These are phyloP conservation scores for Hortiboletus campestris DNA, from an alignment of 768 basidiomycete genomes.

Conservation along the genomic window DNA sequence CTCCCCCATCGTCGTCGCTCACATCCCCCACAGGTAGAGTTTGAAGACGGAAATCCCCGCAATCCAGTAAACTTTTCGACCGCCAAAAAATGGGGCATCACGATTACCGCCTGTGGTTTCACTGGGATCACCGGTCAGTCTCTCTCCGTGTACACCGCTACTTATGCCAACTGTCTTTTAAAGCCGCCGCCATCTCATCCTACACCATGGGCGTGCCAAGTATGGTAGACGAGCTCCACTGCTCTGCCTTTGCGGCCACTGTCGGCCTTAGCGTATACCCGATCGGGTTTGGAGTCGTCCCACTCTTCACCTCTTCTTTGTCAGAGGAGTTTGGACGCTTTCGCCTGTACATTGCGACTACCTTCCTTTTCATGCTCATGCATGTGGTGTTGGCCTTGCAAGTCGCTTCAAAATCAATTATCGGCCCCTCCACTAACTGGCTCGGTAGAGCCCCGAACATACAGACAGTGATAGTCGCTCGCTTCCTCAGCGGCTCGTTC, in stretches of 20 bases:
- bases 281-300: conserved; percentile 60
- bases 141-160: not conserved
- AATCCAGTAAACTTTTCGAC: conserved; percentile 41
- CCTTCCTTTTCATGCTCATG: conserved; percentile 48
- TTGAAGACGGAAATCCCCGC: conserved; percentile 35
- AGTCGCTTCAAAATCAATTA: conserved; percentile 2
- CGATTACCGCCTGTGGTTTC: conserved; percentile 34
- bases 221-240: conserved; percentile 50
- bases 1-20: not conserved
- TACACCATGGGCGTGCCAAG: conserved; percentile 56
- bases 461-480: conserved; percentile 60
- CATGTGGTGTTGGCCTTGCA: conserved; percentile 41
- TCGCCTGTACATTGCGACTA: conserved; percentile 54
- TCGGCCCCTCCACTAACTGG: conserved; percentile 2
- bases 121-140: conserved; percentile 32
- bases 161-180: not conserved
- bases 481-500: conserved; percentile 65
- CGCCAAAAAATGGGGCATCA: conserved; percentile 43
- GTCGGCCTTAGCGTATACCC: conserved; percentile 53
- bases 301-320: conserved; percentile 64
- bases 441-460: conserved; percentile 41
- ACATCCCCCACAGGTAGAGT: conserved; percentile 36
- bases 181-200: conserved; percentile 50
- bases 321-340: conserved; percentile 73
- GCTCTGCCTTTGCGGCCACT: conserved; percentile 44